Conservation (phyloP, 352 stramenopile genomes). For the Aphanomyces euteiches region DNA sequence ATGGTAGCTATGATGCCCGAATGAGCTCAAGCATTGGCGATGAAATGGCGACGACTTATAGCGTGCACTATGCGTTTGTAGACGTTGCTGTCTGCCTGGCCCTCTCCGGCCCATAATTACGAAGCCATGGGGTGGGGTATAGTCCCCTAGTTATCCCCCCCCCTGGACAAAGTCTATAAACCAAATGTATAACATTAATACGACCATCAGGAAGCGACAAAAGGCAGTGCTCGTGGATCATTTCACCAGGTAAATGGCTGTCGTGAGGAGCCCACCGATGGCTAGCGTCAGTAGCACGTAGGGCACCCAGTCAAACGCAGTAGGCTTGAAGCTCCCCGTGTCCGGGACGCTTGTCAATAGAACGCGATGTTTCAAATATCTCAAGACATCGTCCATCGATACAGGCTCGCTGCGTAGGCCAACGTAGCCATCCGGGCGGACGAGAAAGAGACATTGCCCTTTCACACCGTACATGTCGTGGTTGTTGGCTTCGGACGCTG, state of each 20-base stretch:
- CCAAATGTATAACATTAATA: too few relatives aligned
- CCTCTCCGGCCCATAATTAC: too few relatives aligned
- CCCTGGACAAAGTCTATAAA: too few relatives aligned
- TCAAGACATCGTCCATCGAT: neutral
- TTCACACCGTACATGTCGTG: neutral
- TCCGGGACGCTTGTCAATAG: neutral
- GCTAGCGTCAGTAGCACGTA: too few relatives aligned
- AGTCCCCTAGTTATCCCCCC: too few relatives aligned
- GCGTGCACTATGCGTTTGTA: constrained; percentile 39
- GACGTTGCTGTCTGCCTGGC: neutral
- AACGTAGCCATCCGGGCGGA: constrained; percentile 23
- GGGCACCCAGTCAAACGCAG: neutral
- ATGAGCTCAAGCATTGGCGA: constrained; percentile 37
- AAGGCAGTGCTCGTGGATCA: too few relatives aligned
- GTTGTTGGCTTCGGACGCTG: neutral
- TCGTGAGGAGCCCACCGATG: too few relatives aligned
- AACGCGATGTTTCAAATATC: neutral
- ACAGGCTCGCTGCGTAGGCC: constrained; percentile 15
- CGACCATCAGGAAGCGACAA: too few relatives aligned
- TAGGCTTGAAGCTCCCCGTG: neutral
- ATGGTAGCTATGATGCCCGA: neutral
- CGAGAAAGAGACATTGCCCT: constrained; percentile 20
- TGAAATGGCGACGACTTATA: constrained; percentile 39
- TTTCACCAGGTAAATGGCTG: too few relatives aligned
- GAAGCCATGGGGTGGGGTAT: too few relatives aligned